phyloP scores from a whole-genome alignment of 345 rosid species.

The Linum tenue region DNA sequence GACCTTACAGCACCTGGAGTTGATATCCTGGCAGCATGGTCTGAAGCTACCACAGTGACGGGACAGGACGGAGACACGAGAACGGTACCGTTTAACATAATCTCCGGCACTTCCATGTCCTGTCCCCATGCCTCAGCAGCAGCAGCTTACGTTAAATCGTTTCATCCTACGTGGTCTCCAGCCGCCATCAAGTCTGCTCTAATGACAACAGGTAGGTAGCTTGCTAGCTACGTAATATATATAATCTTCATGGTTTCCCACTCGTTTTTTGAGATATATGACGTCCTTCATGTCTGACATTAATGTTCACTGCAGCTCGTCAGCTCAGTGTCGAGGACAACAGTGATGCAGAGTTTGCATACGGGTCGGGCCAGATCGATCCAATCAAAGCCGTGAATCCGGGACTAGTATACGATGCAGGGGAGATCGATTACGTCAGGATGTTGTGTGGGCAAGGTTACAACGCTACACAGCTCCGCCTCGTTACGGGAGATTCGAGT shows the following conservation, averaged over 20 bases:
- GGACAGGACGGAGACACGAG: constrained; percentile 9
- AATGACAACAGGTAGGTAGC: neutral
- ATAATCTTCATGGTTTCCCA: too few relatives aligned
- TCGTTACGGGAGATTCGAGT: constrained; percentile 25
- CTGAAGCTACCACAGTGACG: constrained; percentile 19
- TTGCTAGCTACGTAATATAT: too few relatives aligned
- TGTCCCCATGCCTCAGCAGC: neutral
- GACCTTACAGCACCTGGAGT: constrained; percentile 44
- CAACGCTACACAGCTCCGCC: constrained; percentile 5
- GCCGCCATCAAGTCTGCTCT: neutral
- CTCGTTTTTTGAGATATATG: too few relatives aligned
- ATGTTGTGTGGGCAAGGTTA: constrained; percentile 39
- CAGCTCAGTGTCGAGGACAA: constrained; percentile 24
- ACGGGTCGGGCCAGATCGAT: constrained; percentile 47
- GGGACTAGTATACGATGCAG: neutral
- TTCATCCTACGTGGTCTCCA: neutral
- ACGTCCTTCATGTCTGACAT: too few relatives aligned
- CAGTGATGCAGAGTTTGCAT: constrained; percentile 31
- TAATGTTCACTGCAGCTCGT: constrained; percentile 19
- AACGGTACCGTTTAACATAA: constrained; percentile 21
- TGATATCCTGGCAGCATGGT: constrained; percentile 34
- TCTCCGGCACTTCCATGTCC: neutral
- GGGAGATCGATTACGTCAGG: constrained; percentile 24
- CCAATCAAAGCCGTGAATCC: constrained; percentile 37
- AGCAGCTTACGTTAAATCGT: neutral